Conservation (phyloP, 176 grass and related monocot species). For the Alopecurus myosuroides region DNA sequence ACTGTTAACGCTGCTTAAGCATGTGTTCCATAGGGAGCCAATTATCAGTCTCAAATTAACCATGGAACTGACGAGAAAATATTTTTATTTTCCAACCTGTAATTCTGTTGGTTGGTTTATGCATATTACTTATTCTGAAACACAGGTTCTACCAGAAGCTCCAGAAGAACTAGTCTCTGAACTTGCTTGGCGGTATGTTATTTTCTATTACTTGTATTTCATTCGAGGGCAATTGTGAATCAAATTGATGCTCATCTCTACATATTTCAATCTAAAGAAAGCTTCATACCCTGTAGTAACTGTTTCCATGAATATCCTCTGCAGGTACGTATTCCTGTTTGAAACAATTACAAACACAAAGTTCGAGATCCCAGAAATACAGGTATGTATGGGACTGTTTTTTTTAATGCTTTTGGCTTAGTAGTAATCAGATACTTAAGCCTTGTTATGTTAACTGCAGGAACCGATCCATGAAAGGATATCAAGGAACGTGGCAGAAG, state of each 20-base stretch:
- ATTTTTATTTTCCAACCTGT: not conserved
- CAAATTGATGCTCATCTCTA: not conserved
- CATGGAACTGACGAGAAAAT: not conserved
- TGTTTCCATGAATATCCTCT: not conserved
- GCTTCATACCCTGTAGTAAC: not conserved
- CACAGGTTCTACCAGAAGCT: constrained; percentile 85
- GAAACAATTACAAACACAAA: constrained; percentile 81
- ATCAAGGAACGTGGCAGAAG: constrained; percentile 68
- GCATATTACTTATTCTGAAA: constrained; percentile 22
- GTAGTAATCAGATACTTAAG: constrained; percentile 3
- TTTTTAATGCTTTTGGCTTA: not conserved
- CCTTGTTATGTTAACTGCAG: constrained; percentile 38
- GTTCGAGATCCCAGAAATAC: constrained; percentile 58
- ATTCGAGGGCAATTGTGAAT: not conserved
- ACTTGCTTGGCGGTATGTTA: constrained; percentile 76
- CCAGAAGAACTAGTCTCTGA: constrained; percentile 86
- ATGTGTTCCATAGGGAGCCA: not conserved
- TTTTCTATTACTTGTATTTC: not conserved
- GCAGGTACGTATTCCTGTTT: constrained; percentile 89
- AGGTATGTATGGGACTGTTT: constrained; percentile 36
- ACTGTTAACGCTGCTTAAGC: not conserved
- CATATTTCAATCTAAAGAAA: not conserved
- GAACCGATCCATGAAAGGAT: constrained; percentile 81
- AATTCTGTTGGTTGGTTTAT: not conserved
- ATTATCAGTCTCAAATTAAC: not conserved